These are phyloP conservation scores for Cladosporium sp. DNA, from an alignment of 2,329 filamentous ascomycete species.

Conservation along the genomic window DNA sequence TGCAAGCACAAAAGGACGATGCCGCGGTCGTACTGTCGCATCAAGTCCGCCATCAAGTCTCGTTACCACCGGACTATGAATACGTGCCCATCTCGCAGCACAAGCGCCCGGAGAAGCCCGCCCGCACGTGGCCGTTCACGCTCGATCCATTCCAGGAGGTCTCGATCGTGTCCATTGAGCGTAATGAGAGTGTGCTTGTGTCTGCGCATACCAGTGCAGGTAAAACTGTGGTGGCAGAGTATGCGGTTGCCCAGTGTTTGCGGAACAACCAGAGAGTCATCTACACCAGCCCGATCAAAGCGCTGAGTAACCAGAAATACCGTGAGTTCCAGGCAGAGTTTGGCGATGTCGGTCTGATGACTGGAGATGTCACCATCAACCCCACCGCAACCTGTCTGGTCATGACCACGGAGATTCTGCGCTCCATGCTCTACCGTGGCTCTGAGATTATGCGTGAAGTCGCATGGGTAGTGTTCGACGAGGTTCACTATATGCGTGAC, in stretches of 20 bases:
- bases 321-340: conserved; percentile 93
- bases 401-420: conserved; percentile 99
- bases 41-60: conserved; percentile 97
- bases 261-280: conserved; percentile 98
- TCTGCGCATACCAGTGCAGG: conserved; percentile 96
- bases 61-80: conserved; percentile 76
- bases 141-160: conserved; percentile 97
- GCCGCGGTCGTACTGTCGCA: conserved; percentile 79
- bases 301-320: conserved; percentile 97
- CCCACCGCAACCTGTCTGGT: conserved; percentile 95
- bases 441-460: conserved; percentile 99
- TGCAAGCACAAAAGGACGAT: conserved; percentile 56
- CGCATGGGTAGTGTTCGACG: conserved; percentile 96
- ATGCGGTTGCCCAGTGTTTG: conserved; percentile 93
- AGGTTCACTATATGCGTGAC: conserved; percentile 97
- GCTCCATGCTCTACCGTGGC: conserved; percentile 95
- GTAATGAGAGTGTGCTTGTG: conserved; percentile 92
- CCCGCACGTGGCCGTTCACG: conserved; percentile 77
- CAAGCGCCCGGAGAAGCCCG: conserved; percentile 80
- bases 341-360: conserved; percentile 96
- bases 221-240: conserved; percentile 97
- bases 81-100: conserved; percentile 84
- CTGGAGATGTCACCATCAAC: conserved; percentile 98
- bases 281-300: conserved; percentile 98
- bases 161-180: conserved; percentile 88